Evolutionary conservation across 768 basidiomycete species (phyloP), one percentile per base, ranked within the genome.

Genomic region (Xerocomus spinulosus): DNA sequence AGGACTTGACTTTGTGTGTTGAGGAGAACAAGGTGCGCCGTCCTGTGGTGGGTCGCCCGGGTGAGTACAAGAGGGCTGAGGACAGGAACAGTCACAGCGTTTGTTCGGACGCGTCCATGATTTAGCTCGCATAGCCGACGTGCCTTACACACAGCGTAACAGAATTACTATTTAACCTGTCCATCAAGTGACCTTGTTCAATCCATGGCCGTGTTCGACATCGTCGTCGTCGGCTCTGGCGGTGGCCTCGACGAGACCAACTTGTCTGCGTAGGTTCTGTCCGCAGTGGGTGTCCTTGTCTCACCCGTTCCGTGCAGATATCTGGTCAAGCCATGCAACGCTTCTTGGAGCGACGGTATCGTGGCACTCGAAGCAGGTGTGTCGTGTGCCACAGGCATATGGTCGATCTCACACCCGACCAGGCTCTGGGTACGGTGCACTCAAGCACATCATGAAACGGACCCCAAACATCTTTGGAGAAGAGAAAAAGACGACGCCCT

Each of bases 201-300:
- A 39, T 24, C 15, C 51, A 78, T 74, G 75, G 68, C 74, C 45
- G 58, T 65, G 9, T 91, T 92, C 64, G 82, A 89, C 63, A 59
- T 92, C 55, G 70, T 91, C 50, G 85, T 87, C 55, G 81, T 92
- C 30, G 94, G 84, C 40, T 80, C 82, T 56, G 91, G 92, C 48
- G 94, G 94, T 37, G 94, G 94, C 41, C 92, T 91, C 8, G 78
- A 85, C 57, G 94, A 97, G 68, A 85, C 83, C 20, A 89, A 97
- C 70, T 68, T 96, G 53, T 90, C 88, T 23, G 85, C 81, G 92
- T 92, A 64, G 55, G 84, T 76, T 37, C 33, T 5, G 3, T 2
- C 26, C 17, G 15, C 33, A 18, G 1, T 20, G 9, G 21, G 1
- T 20, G 9, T 39, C 30, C 35, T 53, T 45, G 37, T 28, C 41